These are phyloP conservation scores for Xylaria cubensis DNA, from an alignment of 495 filamentous ascomycete genomes.

Conservation along the genomic window DNA sequence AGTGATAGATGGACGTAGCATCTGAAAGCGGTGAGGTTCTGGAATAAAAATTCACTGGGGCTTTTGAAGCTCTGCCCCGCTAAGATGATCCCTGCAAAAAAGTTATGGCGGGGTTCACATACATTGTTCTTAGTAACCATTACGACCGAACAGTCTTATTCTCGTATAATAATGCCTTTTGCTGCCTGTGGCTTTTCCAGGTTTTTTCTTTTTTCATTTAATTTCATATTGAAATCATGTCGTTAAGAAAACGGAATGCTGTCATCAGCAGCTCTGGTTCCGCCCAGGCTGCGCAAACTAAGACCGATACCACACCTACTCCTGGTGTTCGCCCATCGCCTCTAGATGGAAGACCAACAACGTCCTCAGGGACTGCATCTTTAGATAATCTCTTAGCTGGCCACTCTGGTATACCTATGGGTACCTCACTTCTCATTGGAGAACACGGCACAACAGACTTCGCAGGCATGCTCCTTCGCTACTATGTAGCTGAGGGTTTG, in stretches of 20 bases:
- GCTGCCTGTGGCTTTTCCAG: neutral
- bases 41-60: constrained; percentile 26
- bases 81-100: constrained; percentile 17
- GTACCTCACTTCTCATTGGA: constrained; percentile 81
- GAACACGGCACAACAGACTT: constrained; percentile 96
- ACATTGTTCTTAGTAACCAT: neutral
- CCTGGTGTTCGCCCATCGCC: constrained; percentile 87
- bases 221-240: constrained; percentile 66
- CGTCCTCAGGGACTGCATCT: constrained; percentile 85
- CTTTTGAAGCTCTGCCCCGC: constrained; percentile 34
- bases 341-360: constrained; percentile 84
- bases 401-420: constrained; percentile 86
- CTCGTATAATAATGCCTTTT: neutral
- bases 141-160: neutral
- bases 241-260: constrained; percentile 88
- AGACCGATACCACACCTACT: constrained; percentile 46
- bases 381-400: constrained; percentile 86
- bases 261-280: constrained; percentile 55
- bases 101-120: constrained; percentile 23
- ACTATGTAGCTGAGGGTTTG: constrained; percentile 92
- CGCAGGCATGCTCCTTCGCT: constrained; percentile 80
- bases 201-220: constrained; percentile 38
- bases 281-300: constrained; percentile 40
- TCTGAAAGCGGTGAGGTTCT: constrained; percentile 38
- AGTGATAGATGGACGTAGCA: neutral